phyloP scores from a whole-genome alignment of 148 eudicot genomes.

The Selenicereus undatus region DNA sequence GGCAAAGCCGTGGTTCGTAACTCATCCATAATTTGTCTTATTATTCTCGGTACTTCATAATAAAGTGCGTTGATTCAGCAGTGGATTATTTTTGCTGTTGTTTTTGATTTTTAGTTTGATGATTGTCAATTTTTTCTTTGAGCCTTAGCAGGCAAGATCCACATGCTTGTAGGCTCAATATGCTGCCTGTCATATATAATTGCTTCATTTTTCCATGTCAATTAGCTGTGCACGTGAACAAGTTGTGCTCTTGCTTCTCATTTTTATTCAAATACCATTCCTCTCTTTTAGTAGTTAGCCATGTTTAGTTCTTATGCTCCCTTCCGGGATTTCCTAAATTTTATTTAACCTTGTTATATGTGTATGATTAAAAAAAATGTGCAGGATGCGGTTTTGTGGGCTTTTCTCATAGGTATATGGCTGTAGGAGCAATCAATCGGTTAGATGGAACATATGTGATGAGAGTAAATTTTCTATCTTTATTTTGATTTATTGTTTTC shows the following conservation, averaged over 20 bases:
- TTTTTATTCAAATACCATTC: not conserved
- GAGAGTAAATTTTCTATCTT: slow-evolving; percentile 51
- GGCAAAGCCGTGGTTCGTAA: slow-evolving; percentile 69
- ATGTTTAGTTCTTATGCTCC: slow-evolving; percentile 1
- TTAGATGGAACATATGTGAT: slow-evolving; percentile 68
- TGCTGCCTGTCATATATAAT: too few species aligned
- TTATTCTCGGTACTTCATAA: not conserved
- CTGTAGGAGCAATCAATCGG: slow-evolving; percentile 83
- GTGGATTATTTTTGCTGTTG: not conserved
- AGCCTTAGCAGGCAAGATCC: too few species aligned
- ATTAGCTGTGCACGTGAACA: too few species aligned
- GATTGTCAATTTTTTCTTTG: not conserved
- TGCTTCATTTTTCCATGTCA: too few species aligned
- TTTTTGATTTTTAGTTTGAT: not conserved
- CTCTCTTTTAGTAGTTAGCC: not conserved
- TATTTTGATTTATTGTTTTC: slow-evolving; percentile 11
- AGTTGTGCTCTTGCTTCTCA: not conserved
- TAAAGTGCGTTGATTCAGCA: not conserved
- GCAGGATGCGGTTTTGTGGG: slow-evolving; percentile 78
- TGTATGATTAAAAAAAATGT: slow-evolving; percentile 6
- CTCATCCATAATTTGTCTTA: slow-evolving; percentile 16
- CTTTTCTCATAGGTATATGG: slow-evolving; percentile 78
- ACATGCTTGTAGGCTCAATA: too few species aligned
- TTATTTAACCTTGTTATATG: not conserved
- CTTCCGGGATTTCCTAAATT: slow-evolving; percentile 6